A percentile compares a stretch with the other conserved stretches of the same genome.
Evolutionary conservation across 495 filamentous ascomycete genomes (phyloP).

Genomic region (Hypoxylon lienhwacheense): DNA sequence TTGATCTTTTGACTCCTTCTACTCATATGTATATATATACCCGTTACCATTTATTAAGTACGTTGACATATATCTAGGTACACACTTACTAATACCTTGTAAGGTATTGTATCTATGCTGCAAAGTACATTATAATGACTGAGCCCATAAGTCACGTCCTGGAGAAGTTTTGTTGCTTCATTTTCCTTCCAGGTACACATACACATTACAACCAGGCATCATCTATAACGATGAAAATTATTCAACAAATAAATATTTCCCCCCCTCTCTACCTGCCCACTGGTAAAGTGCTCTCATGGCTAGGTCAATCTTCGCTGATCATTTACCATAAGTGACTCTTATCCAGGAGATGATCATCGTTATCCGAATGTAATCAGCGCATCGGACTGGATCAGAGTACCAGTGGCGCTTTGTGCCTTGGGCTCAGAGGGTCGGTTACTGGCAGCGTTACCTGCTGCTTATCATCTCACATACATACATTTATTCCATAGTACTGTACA

Average conservation of each 20-base stretch:
- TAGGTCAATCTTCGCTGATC: conserved; percentile 19
- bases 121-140: too few species aligned
- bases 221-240: too few species aligned
- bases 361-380: conserved; percentile 27
- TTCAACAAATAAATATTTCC: conserved; percentile 20
- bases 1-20: too few species aligned
- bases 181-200: too few species aligned
- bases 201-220: too few species aligned
- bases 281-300: conserved; percentile 20
- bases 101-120: too few species aligned
- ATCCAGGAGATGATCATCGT: conserved; percentile 28
- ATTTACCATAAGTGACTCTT: conserved; percentile 12
- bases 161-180: too few species aligned
- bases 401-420: conserved; percentile 1
- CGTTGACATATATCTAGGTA: too few species aligned
- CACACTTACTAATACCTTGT: too few species aligned
- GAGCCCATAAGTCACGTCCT: too few species aligned
- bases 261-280: conserved; percentile 27
- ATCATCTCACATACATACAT: background rate
- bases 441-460: conserved; percentile 1
- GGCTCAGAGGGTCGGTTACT: conserved; percentile 16
- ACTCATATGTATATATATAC: too few species aligned
- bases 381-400: conserved; percentile 25
- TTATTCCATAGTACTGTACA: background rate
- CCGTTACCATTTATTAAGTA: too few species aligned